Evolutionary conservation across 208 protist species (phyloP).

Genomic region (Leptomonas pyrrhocoris): DNA sequence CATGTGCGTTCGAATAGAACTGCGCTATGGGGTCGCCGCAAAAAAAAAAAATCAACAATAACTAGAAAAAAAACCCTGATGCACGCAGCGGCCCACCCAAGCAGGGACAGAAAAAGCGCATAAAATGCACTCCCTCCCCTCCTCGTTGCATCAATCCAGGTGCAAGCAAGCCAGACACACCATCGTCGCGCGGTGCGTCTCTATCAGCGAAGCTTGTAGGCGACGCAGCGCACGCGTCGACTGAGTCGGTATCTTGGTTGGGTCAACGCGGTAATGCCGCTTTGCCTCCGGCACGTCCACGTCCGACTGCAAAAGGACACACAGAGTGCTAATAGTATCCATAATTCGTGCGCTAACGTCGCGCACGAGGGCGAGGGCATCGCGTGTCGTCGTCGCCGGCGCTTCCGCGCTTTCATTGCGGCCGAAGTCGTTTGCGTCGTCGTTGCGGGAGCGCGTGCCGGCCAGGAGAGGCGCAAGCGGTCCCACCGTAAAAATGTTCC

Average conservation of each 20-base stretch:
- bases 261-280: constrained; percentile 1
- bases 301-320: constrained; percentile 19
- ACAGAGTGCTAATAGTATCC: constrained; percentile 17
- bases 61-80: too few species aligned
- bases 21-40: neutral
- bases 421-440: constrained; percentile 13
- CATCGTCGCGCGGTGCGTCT: constrained; percentile 15
- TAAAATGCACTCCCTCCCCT: too few species aligned
- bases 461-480: constrained; percentile 18
- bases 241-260: constrained; percentile 11
- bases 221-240: constrained; percentile 35
- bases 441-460: neutral
- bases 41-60: neutral
- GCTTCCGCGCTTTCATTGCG: neutral
- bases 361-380: constrained; percentile 3
- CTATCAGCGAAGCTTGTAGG: constrained; percentile 26
- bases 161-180: constrained; percentile 18
- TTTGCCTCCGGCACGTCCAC: constrained; percentile 11
- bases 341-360: constrained; percentile 11
- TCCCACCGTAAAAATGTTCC: constrained; percentile 16
- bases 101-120: too few species aligned
- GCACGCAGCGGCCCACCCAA: too few species aligned
- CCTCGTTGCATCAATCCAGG: neutral
- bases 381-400: constrained; percentile 7
- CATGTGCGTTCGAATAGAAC: too few species aligned